Evolutionary conservation across 2,329 filamentous ascomycete species (phyloP).

Genomic region (Colletotrichum lupini): DNA sequence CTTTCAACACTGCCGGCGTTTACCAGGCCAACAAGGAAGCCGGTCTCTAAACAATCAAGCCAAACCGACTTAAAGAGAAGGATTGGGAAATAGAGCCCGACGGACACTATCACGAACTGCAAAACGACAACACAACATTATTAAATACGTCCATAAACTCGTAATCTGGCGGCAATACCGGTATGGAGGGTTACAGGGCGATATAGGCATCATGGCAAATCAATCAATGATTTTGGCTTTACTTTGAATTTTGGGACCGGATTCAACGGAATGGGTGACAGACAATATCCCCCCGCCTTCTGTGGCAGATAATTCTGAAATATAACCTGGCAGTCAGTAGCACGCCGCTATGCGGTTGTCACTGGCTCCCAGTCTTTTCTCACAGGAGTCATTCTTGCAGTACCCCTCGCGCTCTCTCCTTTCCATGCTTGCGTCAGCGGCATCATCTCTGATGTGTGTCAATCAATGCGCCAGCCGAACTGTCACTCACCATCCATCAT

Average conservation of each 20-base stretch:
- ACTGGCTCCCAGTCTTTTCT: background rate
- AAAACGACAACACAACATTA: slow-evolving; percentile 14
- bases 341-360: background rate
- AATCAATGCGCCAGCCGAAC: background rate
- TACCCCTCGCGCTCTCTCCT: background rate
- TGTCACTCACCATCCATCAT: slow-evolving; percentile 9
- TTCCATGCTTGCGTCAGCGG: background rate
- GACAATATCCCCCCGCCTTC: slow-evolving; percentile 7
- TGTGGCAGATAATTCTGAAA: slow-evolving; percentile 34
- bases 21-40: slow-evolving; percentile 51
- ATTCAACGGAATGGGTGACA: slow-evolving; percentile 17
- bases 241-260: slow-evolving; percentile 14
- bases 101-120: slow-evolving; percentile 10
- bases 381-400: background rate
- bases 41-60: slow-evolving; percentile 46
- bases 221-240: slow-evolving; percentile 24
- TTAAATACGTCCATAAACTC: slow-evolving; percentile 10
- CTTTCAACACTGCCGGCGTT: slow-evolving; percentile 56
- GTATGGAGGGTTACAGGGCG: slow-evolving; percentile 20
- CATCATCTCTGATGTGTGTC: background rate
- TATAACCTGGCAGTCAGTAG: slow-evolving; percentile 20
- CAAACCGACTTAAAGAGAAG: background rate
- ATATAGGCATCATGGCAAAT: slow-evolving; percentile 24
- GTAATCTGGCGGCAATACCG: slow-evolving; percentile 23
- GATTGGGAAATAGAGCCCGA: background rate